Evolutionary conservation across 495 filamentous ascomycete species (phyloP).

Genomic region (Choiromyces venosus): DNA sequence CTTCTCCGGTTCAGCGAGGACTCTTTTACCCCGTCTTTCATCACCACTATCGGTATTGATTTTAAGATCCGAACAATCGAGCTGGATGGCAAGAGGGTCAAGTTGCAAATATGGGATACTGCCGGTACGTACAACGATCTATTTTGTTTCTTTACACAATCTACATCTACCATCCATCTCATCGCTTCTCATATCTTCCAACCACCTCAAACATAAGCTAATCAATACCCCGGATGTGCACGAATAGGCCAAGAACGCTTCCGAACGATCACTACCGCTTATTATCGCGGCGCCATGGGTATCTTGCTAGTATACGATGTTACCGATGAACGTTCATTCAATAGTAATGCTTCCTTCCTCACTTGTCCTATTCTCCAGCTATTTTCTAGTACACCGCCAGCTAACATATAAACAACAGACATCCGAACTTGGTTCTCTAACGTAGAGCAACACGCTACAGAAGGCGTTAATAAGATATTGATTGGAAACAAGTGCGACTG

Average conservation of each 20-base stretch:
- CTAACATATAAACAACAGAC: constrained; percentile 52
- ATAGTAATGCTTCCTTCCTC: constrained; percentile 61
- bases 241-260: constrained; percentile 77
- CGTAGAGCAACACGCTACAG: constrained; percentile 97
- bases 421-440: constrained; percentile 99
- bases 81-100: constrained; percentile 94
- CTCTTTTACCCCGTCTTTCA: constrained; percentile 97
- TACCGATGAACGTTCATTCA: constrained; percentile 93
- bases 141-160: neutral
- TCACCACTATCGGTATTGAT: constrained; percentile 99
- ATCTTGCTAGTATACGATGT: constrained; percentile 98
- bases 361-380: neutral
- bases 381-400: neutral
- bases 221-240: neutral
- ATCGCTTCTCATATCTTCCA: constrained; percentile 2
- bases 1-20: constrained; percentile 97
- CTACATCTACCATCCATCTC: neutral
- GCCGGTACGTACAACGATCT: constrained; percentile 52
- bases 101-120: constrained; percentile 99
- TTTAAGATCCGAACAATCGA: constrained; percentile 99
- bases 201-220: neutral
- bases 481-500: constrained; percentile 99
- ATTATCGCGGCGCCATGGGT: constrained; percentile 97
- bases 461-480: constrained; percentile 99
- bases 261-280: constrained; percentile 96